phyloP scores from a whole-genome alignment of 805 yeast genomes.

The Teunomyces stri region DNA sequence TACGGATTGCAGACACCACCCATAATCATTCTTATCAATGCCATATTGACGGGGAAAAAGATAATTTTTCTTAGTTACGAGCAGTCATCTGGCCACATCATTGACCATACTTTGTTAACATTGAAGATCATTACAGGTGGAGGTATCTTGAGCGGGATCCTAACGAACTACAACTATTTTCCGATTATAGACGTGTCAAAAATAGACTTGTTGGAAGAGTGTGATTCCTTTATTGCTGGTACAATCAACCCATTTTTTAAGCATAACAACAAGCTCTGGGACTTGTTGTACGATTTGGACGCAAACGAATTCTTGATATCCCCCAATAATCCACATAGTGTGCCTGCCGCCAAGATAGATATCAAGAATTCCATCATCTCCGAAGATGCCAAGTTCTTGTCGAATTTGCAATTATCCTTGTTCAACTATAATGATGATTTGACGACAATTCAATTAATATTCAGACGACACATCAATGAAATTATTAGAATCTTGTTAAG shows the following conservation, averaged over 20 bases:
- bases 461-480: constrained; percentile 45
- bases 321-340: constrained; percentile 13
- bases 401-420: constrained; percentile 41
- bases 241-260: constrained; percentile 67
- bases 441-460: constrained; percentile 42
- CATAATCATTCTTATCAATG: constrained; percentile 32
- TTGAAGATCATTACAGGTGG: constrained; percentile 42
- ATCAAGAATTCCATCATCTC: constrained; percentile 36
- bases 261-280: constrained; percentile 54
- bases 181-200: constrained; percentile 65
- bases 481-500: constrained; percentile 37
- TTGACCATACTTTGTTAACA: constrained; percentile 38
- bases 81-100: constrained; percentile 41
- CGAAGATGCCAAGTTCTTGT: constrained; percentile 45
- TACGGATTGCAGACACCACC: constrained; percentile 56
- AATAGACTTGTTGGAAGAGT: constrained; percentile 45
- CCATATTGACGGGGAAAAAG: constrained; percentile 39
- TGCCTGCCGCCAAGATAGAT: background rate
- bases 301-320: constrained; percentile 38
- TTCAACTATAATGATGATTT: constrained; percentile 46
- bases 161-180: constrained; percentile 41
- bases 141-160: constrained; percentile 41
- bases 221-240: constrained; percentile 53
- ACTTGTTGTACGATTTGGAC: constrained; percentile 61
- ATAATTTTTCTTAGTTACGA: constrained; percentile 40